phyloP scores from a whole-genome alignment of 1,139 yeast genomes.

The Kodamaea fungicola region DNA sequence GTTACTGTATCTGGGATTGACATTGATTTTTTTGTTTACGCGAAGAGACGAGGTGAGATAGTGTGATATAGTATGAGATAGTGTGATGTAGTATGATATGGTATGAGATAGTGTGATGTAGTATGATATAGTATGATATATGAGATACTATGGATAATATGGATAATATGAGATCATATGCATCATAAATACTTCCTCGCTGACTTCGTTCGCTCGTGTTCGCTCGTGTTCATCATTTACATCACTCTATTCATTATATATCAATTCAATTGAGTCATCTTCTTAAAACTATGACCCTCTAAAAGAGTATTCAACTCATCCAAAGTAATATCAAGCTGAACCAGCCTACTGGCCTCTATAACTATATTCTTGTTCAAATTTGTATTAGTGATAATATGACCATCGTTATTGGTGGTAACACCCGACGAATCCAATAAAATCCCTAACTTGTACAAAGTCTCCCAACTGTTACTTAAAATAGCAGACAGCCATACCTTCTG shows the following conservation, averaged over 20 bases:
- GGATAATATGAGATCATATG: no score
- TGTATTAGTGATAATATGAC: constrained; percentile 29
- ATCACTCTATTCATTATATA: no score
- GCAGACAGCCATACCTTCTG: constrained; percentile 48
- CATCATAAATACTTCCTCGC: no score
- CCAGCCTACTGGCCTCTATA: constrained; percentile 45
- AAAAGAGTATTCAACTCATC: constrained; percentile 39
- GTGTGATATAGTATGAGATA: neutral
- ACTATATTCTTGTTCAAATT: constrained; percentile 29
- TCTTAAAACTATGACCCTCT: constrained; percentile 28
- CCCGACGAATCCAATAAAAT: constrained; percentile 33
- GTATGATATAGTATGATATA: no score
- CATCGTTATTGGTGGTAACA: constrained; percentile 31
- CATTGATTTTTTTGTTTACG: constrained; percentile 2
- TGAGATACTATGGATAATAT: no score
- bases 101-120: no score
- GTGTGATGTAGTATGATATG: no score
- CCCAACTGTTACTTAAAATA: constrained; percentile 56
- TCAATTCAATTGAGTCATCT: constrained; percentile 23
- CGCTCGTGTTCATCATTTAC: no score
- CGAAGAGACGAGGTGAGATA: neutral
- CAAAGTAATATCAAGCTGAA: constrained; percentile 44
- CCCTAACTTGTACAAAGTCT: constrained; percentile 37
- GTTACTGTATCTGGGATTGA: constrained; percentile 54
- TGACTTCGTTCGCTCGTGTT: no score